These are phyloP conservation scores for Scortechinia acanthostroma DNA, from an alignment of 2,329 filamentous ascomycete species.

Conservation along the genomic window DNA sequence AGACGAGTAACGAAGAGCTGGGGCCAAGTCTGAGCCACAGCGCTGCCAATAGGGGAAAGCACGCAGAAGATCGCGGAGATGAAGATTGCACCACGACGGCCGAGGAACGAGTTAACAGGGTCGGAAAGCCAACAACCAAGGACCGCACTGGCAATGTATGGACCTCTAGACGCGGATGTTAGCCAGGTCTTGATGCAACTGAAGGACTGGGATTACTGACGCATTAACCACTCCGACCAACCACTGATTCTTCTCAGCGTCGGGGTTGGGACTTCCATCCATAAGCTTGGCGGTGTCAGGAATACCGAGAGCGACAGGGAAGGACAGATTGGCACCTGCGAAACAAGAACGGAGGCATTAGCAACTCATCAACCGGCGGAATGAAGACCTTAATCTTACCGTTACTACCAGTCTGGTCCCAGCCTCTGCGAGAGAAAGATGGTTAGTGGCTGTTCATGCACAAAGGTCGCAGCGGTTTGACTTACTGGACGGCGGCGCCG, in stretches of 20 bases:
- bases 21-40: conserved; percentile 65
- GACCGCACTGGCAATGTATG: too few species aligned
- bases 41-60: conserved; percentile 63
- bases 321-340: conserved; percentile 51
- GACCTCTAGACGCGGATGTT: too few species aligned
- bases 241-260: not conserved
- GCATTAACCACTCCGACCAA: not conserved
- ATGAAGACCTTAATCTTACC: too few species aligned
- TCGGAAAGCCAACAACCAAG: conserved; percentile 62
- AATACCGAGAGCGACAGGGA: conserved; percentile 45
- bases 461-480: conserved; percentile 2
- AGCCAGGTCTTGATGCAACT: not conserved
- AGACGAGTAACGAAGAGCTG: conserved; percentile 67
- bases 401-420: conserved; percentile 61
- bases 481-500: conserved; percentile 55
- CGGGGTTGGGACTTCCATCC: conserved; percentile 61
- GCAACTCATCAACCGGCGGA: conserved; percentile 5
- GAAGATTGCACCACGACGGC: conserved; percentile 67
- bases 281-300: conserved; percentile 27
- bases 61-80: conserved; percentile 68
- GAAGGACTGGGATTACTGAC: conserved; percentile 27
- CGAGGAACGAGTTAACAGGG: conserved; percentile 55
- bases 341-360: conserved; percentile 8
- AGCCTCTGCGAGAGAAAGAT: too few species aligned
- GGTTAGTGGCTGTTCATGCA: too few species aligned